These are phyloP conservation scores for Sordariomycetes sp. DNA, from an alignment of 2,329 filamentous ascomycete genomes.

Conservation along the genomic window DNA sequence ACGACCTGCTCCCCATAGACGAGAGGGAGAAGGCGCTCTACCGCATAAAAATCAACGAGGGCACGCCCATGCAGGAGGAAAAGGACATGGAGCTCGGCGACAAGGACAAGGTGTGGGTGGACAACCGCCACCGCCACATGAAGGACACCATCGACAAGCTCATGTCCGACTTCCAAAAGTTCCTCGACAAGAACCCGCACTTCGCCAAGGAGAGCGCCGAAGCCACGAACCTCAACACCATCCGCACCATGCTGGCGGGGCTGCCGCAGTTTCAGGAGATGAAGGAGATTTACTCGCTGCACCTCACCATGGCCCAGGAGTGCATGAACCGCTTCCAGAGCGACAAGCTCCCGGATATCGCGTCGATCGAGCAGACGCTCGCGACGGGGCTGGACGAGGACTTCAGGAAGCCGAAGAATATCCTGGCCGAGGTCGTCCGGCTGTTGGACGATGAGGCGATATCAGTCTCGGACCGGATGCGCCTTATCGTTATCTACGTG, in stretches of 20 bases:
- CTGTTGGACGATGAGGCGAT: conserved; percentile 80
- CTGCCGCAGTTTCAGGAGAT: conserved; percentile 90
- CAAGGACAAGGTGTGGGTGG: conserved; percentile 88
- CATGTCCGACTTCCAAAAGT: conserved; percentile 85
- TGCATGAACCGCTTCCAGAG: conserved; percentile 90
- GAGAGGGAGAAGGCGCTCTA: conserved; percentile 86
- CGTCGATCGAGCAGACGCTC: conserved; percentile 79
- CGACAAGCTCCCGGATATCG: conserved; percentile 76
- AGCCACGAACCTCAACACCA: conserved; percentile 72
- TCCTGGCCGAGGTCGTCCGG: conserved; percentile 75
- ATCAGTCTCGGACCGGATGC: conserved; percentile 61
- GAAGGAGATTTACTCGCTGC: conserved; percentile 89
- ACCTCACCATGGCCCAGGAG: conserved; percentile 93
- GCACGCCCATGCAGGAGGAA: conserved; percentile 56
- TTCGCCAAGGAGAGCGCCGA: conserved; percentile 68
- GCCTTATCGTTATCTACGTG: conserved; percentile 76
- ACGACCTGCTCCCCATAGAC: conserved; percentile 80
- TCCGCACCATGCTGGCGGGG: conserved; percentile 94
- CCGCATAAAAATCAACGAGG: conserved; percentile 68
- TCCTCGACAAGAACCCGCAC: conserved; percentile 82
- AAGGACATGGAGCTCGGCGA: conserved; percentile 90
- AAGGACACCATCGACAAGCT: conserved; percentile 93
- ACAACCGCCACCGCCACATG: conserved; percentile 93
- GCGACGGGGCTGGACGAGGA: conserved; percentile 92
- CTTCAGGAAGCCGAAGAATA: conserved; percentile 78